These are phyloP conservation scores for Bondarzewia mesenterica DNA, from an alignment of 1,284 basidiomycete species.

Conservation along the genomic window DNA sequence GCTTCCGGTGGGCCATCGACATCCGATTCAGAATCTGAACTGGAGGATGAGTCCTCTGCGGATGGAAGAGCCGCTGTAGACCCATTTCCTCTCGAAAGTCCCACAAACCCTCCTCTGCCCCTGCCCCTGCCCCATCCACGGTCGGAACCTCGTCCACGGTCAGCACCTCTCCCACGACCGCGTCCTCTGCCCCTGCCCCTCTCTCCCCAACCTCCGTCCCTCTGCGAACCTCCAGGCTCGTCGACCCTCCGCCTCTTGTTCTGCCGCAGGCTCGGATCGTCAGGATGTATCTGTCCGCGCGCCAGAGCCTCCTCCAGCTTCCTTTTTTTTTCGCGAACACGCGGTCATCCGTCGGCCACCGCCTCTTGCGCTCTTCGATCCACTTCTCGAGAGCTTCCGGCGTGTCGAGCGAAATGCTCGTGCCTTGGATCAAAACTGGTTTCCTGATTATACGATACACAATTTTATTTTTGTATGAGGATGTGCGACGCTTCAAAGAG, in stretches of 20 bases:
- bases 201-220: slow-evolving; percentile 20
- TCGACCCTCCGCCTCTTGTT: slow-evolving; percentile 24
- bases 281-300: slow-evolving; percentile 63
- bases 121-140: slow-evolving; percentile 28
- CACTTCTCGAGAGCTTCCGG: slow-evolving; percentile 78
- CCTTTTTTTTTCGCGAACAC: slow-evolving; percentile 71
- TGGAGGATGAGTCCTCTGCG: slow-evolving; percentile 11
- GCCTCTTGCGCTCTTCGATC: slow-evolving; percentile 80
- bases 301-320: slow-evolving; percentile 69
- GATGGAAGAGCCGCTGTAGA: no score
- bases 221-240: slow-evolving; percentile 1
- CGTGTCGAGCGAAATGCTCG: slow-evolving; percentile 67
- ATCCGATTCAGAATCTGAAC: slow-evolving; percentile 19
- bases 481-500: neutral
- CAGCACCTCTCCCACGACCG: slow-evolving; percentile 26
- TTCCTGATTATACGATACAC: slow-evolving; percentile 39
- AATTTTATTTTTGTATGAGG: no score
- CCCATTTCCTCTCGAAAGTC: neutral
- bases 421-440: slow-evolving; percentile 73
- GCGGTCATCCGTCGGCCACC: slow-evolving; percentile 70
- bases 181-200: slow-evolving; percentile 23
- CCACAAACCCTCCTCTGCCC: slow-evolving; percentile 18
- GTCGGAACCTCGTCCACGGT: slow-evolving; percentile 22
- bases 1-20: slow-evolving; percentile 49
- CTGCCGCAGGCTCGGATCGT: slow-evolving; percentile 31